phyloP scores from a whole-genome alignment of 225 moss, liverwort and hornwort species.

The Ulota crispa region DNA sequence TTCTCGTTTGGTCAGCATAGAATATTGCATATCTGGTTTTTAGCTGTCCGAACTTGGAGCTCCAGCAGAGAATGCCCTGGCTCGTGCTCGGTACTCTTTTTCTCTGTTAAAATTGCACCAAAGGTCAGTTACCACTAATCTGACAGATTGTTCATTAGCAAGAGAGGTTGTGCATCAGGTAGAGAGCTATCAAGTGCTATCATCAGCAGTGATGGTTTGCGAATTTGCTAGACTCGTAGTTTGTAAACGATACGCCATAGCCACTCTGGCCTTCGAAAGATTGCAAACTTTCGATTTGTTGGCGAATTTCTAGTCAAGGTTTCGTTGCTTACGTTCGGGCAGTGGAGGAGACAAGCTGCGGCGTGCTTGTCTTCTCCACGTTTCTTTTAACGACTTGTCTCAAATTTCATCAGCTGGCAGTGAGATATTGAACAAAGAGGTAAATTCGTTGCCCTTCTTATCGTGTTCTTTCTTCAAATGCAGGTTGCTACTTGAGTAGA shows the following conservation, averaged over 20 bases:
- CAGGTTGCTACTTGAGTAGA: constrained; percentile 6
- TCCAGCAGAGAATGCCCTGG: not conserved
- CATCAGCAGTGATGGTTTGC: not conserved
- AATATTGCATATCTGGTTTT: constrained; percentile 10
- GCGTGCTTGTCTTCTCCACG: constrained; percentile 42
- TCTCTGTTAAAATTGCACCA: not conserved
- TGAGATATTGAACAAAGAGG: constrained; percentile 14
- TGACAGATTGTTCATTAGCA: not conserved
- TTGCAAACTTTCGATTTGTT: constrained; percentile 1
- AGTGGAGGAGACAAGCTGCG: constrained; percentile 37
- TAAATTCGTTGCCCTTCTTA: constrained; percentile 3
- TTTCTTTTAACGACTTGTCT: not conserved
- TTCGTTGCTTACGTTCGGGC: constrained; percentile 5
- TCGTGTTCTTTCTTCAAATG: not conserved
- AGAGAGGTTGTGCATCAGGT: not conserved
- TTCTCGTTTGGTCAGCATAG: no score
- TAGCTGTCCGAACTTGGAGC: constrained; percentile 25
- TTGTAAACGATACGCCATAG: constrained; percentile 19
- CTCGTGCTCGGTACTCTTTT: not conserved
- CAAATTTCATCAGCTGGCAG: constrained; percentile 4
- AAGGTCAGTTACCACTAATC: not conserved
- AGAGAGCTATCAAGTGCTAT: constrained; percentile 1
- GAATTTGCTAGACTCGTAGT: not conserved
- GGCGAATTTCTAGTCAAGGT: not conserved
- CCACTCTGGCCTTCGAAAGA: not conserved